Evolutionary conservation across 257 asterid species (phyloP), one percentile per base, ranked within the genome.

Genomic region (Apocynum venetum): DNA sequence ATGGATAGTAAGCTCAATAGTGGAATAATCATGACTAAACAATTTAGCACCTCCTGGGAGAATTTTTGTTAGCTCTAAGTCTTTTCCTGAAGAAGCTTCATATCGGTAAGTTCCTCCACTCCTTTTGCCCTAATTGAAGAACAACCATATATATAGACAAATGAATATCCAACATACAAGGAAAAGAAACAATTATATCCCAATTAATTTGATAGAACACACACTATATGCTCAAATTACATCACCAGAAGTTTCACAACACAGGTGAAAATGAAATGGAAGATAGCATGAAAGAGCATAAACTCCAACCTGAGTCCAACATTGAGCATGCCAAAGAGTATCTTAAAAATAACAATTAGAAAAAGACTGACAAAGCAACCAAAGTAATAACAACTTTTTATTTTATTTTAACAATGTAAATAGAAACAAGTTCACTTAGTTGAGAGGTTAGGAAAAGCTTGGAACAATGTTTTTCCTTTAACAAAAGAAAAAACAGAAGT

Each of bases 1-100:
- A 82, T 95, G 98, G 67, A 91, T 92, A 80, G 84, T 52, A 65
- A 95, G 87, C 53, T 89, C 97, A 76, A 87, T 70, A 55, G 81
- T 84, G 68, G 78, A 38, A 74, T 89, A 84, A 53, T 86, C 94
- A 70, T 76, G 41, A 56, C 44, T 89, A 3, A 90, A 71, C 52
- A 80, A 73, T 81, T 77, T 87, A 56, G 80, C 63, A 53, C 87
- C 91, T 79, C 88, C 95, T 59, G 86, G 81, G 53, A 79, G 51
- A 47, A 40, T 52, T 31, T 89, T 91, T 11, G 84, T 71, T 75
- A 63, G 86, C 84, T 86, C 92, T 14, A 68, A 49, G 69, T 82
- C 93, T 78, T 83, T 87, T 61, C 80, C 72, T 40, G 83, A 64
- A 19, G 94, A 84, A 71, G 89, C 91, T 87, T 95, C 98, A 17